These are phyloP conservation scores for Barnettozyma wickerhamii DNA, from an alignment of 805 yeast species.

Conservation along the genomic window DNA sequence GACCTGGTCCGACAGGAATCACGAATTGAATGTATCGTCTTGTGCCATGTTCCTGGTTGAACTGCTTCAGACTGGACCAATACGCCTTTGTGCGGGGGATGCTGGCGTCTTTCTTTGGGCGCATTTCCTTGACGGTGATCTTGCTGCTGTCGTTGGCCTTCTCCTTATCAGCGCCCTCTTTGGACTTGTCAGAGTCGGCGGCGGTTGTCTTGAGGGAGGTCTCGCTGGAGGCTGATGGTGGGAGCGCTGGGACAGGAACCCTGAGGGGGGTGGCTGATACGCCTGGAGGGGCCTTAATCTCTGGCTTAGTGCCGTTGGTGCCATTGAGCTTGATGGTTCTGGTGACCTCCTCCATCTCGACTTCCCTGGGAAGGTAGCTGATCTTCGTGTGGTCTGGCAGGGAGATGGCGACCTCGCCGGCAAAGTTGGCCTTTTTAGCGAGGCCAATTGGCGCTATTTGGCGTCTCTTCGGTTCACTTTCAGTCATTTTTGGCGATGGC, in stretches of 20 bases:
- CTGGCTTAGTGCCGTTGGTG: not conserved
- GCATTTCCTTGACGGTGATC: not conserved
- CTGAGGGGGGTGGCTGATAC: too few relatives aligned
- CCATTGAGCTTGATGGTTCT: not conserved
- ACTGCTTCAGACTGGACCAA: slow-evolving; percentile 5
- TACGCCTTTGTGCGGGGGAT: slow-evolving; percentile 6
- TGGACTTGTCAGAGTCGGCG: too few relatives aligned
- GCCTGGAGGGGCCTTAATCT: not conserved
- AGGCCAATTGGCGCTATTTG: not conserved
- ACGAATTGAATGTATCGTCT: slow-evolving; percentile 16
- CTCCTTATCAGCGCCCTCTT: too few relatives aligned
- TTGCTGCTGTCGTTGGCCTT: not conserved
- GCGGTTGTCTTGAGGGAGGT: too few relatives aligned
- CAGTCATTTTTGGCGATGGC: not conserved
- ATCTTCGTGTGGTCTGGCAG: not conserved
- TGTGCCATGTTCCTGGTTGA: slow-evolving; percentile 5
- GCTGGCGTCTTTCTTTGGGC: slow-evolving; percentile 3
- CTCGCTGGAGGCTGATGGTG: too few relatives aligned
- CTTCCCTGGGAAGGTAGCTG: slow-evolving; percentile 4
- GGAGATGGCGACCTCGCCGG: not conserved
- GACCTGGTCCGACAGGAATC: slow-evolving; percentile 10
- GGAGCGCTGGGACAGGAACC: too few relatives aligned
- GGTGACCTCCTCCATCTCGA: slow-evolving; percentile 3
- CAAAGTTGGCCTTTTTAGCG: not conserved
- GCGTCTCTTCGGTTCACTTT: not conserved